A percentile compares a stretch with the other conserved stretches of the same genome.
Conservation (phyloP, 1,284 basidiomycete species). For the Pulchroboletus neoregius region DNA sequence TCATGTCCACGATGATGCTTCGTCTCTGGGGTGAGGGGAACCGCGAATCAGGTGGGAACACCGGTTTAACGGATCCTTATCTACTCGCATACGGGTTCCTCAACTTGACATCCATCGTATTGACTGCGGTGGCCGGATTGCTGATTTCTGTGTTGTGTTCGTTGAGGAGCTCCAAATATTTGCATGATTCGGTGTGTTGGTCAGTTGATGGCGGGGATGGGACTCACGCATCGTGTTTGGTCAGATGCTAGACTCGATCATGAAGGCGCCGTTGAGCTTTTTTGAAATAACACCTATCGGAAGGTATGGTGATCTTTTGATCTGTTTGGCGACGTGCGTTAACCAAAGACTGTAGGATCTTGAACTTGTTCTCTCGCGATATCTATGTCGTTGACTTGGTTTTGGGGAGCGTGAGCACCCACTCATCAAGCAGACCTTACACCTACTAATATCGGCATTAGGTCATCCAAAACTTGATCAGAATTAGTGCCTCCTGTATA, state of each 20-base stretch:
- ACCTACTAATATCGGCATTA: no score
- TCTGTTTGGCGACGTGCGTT: not conserved
- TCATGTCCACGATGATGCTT: slow-evolving; percentile 67
- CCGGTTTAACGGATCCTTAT: slow-evolving; percentile 50
- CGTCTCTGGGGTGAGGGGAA: slow-evolving; percentile 83
- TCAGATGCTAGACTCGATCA: slow-evolving; percentile 75
- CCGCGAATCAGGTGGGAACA: slow-evolving; percentile 53
- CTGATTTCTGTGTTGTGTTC: slow-evolving; percentile 79
- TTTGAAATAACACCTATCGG: slow-evolving; percentile 85
- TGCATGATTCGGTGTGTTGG: slow-evolving; percentile 70
- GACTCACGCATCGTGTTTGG: slow-evolving; percentile 3
- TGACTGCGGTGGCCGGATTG: slow-evolving; percentile 55
- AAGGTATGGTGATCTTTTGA: slow-evolving; percentile 41
- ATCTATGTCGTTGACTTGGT: slow-evolving; percentile 89
- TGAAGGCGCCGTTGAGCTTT: slow-evolving; percentile 82
- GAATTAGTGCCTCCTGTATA: slow-evolving; percentile 57
- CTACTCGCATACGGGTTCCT: slow-evolving; percentile 61
- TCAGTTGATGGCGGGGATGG: not conserved
- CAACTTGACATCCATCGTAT: slow-evolving; percentile 48
- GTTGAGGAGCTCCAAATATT: slow-evolving; percentile 65
- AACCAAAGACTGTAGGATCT: slow-evolving; percentile 44
- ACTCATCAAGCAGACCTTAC: no score
- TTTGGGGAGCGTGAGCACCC: slow-evolving; percentile 62
- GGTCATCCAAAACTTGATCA: slow-evolving; percentile 66
- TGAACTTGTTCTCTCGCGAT: slow-evolving; percentile 91